Evolutionary conservation across 257 asterid genomes (phyloP).

Genomic region (Ligustrum vulgare): DNA sequence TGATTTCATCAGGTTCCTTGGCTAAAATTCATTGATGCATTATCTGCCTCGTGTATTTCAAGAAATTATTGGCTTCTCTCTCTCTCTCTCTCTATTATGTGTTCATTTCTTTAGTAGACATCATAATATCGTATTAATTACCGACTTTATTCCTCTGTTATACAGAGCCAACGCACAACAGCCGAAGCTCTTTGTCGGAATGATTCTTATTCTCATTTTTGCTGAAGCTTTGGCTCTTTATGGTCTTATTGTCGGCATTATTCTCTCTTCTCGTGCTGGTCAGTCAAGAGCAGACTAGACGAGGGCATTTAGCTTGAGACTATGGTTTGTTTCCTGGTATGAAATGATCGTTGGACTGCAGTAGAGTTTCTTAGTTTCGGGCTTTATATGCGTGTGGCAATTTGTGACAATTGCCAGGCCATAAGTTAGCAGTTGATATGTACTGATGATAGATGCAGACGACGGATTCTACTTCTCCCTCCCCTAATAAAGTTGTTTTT

Average conservation of each 20-base stretch:
- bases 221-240: slow-evolving; percentile 63
- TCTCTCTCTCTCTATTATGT: neutral
- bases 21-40: neutral
- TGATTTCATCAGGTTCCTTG: neutral
- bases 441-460: slow-evolving; percentile 38
- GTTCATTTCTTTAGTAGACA: neutral
- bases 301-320: slow-evolving; percentile 5
- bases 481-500: slow-evolving; percentile 23
- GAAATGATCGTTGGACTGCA: slow-evolving; percentile 15
- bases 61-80: neutral
- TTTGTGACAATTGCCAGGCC: slow-evolving; percentile 30
- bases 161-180: slow-evolving; percentile 65
- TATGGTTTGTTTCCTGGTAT: slow-evolving; percentile 23
- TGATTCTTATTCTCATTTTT: slow-evolving; percentile 58
- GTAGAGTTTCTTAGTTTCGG: slow-evolving; percentile 16
- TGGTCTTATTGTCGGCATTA: slow-evolving; percentile 63
- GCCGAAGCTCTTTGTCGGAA: slow-evolving; percentile 63
- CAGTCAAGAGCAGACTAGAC: slow-evolving; percentile 62
- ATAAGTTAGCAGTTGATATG: slow-evolving; percentile 23
- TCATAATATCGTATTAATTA: neutral
- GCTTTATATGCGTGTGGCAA: slow-evolving; percentile 10
- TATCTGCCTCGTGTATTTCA: neutral
- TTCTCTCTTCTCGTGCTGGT: slow-evolving; percentile 68
- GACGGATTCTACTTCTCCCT: slow-evolving; percentile 20
- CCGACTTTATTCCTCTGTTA: slow-evolving; percentile 7